phyloP scores from a whole-genome alignment of 768 basidiomycete genomes.

The Suillus americanus region DNA sequence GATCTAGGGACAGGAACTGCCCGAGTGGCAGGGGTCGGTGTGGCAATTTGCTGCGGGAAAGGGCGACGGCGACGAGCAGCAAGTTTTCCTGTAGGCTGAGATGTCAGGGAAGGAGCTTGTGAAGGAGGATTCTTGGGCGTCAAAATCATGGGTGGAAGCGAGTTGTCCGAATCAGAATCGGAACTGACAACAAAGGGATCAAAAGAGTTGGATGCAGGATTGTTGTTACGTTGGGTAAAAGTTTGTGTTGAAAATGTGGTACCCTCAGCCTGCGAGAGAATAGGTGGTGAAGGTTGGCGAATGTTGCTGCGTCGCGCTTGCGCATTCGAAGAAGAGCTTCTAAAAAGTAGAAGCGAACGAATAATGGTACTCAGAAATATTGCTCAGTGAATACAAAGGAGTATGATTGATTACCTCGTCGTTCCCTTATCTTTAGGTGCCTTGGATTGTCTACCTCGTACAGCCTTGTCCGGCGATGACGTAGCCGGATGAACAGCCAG shows the following conservation, averaged over 20 bases:
- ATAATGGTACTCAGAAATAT: not conserved
- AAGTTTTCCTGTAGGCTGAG: constrained; percentile 55
- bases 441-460: constrained; percentile 37
- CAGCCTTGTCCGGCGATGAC: constrained; percentile 26
- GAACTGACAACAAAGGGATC: constrained; percentile 53
- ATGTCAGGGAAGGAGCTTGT: constrained; percentile 41
- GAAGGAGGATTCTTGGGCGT: constrained; percentile 14
- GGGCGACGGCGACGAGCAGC: constrained; percentile 58
- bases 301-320: constrained; percentile 48
- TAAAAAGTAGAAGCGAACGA: constrained; percentile 21
- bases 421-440: constrained; percentile 42
- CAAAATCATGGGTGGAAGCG: constrained; percentile 33
- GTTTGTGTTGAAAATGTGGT: constrained; percentile 26
- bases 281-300: constrained; percentile 66
- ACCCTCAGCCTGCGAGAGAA: constrained; percentile 67
- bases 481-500: constrained; percentile 20
- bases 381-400: not conserved
- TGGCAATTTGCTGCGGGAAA: constrained; percentile 27
- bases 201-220: constrained; percentile 39
- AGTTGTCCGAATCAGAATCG: constrained; percentile 40
- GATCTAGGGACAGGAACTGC: constrained; percentile 51
- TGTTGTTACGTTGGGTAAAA: constrained; percentile 25
- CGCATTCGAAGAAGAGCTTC: constrained; percentile 46
- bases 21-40: constrained; percentile 40
- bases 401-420: constrained; percentile 35